phyloP scores from a whole-genome alignment of 1,284 basidiomycete genomes.

The Entoloma clypeatum region DNA sequence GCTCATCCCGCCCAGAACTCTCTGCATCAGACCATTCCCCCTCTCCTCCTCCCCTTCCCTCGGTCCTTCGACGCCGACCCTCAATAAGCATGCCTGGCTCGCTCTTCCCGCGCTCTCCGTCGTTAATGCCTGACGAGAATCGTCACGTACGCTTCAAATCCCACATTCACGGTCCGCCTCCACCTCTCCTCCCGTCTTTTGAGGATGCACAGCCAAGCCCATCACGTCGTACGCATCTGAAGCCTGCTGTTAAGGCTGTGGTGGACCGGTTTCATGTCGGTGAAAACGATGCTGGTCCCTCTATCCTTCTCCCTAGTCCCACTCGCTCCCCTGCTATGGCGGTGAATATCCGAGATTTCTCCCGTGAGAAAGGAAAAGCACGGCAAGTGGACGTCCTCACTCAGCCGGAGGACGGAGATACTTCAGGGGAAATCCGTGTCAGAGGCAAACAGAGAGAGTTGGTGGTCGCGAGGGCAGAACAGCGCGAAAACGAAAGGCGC shows the following conservation, averaged over 20 bases:
- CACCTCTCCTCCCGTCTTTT: conserved; percentile 3
- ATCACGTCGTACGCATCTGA: conserved; percentile 25
- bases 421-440: conserved; percentile 44
- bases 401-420: conserved; percentile 31
- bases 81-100: conserved; percentile 75
- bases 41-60: conserved; percentile 31
- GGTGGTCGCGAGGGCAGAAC: conserved; percentile 47
- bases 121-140: conserved; percentile 47
- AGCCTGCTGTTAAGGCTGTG: conserved; percentile 40
- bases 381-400: conserved; percentile 32
- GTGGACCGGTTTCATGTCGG: conserved; percentile 39
- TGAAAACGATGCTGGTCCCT: conserved; percentile 36
- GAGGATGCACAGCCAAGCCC: conserved; percentile 18
- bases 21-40: conserved; percentile 22
- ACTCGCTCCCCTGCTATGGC: conserved; percentile 22
- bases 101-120: conserved; percentile 66
- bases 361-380: conserved; percentile 47
- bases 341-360: conserved; percentile 8
- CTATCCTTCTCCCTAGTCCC: conserved; percentile 37
- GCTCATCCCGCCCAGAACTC: too few species aligned
- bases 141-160: conserved; percentile 39
- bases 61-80: conserved; percentile 37
- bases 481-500: conserved; percentile 39
- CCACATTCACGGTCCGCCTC: conserved; percentile 14
- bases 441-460: conserved; percentile 60